Percentiles rank a stretch among this genome's conserved stretches.
Conservation (phyloP, 2,329 filamentous ascomycete species). For the Xylariomycetidae sp. region DNA sequence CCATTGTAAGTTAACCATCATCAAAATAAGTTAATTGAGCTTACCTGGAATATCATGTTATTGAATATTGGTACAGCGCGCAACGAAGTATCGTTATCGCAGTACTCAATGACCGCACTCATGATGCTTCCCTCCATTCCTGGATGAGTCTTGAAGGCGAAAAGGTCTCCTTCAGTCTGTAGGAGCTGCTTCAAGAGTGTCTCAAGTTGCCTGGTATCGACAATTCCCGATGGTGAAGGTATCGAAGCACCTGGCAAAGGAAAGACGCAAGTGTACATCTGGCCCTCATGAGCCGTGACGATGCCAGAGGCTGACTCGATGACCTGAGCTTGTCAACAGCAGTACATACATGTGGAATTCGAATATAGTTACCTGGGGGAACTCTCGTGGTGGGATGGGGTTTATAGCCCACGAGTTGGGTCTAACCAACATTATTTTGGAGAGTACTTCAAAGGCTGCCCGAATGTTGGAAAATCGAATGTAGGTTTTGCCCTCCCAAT, state of each 20-base stretch:
- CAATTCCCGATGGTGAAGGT: no score
- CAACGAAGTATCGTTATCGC: constrained; percentile 41
- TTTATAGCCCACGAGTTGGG: constrained; percentile 48
- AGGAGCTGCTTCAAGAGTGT: constrained; percentile 37
- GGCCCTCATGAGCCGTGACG: constrained; percentile 47
- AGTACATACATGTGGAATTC: no score
- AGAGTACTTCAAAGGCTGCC: constrained; percentile 47
- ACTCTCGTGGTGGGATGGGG: constrained; percentile 41
- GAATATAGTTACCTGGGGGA: constrained; percentile 31
- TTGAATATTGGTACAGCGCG: constrained; percentile 37
- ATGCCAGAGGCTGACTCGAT: constrained; percentile 23
- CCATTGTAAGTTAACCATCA: no score
- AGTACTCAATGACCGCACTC: constrained; percentile 48
- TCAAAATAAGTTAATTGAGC: no score
- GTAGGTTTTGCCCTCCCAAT: constrained; percentile 39
- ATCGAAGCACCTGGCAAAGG: constrained; percentile 13
- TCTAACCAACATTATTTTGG: no score
- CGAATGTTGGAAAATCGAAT: constrained; percentile 57
- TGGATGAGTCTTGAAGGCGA: constrained; percentile 42
- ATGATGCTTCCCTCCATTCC: constrained; percentile 39
- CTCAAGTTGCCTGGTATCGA: constrained; percentile 27
- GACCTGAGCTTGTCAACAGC: constrained; percentile 22
- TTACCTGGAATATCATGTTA: constrained; percentile 32
- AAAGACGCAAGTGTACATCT: constrained; percentile 47
- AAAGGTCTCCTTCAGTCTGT: constrained; percentile 44